Evolutionary conservation across 306 rosid genomes (phyloP).

Genomic region (Vigna angularis): DNA sequence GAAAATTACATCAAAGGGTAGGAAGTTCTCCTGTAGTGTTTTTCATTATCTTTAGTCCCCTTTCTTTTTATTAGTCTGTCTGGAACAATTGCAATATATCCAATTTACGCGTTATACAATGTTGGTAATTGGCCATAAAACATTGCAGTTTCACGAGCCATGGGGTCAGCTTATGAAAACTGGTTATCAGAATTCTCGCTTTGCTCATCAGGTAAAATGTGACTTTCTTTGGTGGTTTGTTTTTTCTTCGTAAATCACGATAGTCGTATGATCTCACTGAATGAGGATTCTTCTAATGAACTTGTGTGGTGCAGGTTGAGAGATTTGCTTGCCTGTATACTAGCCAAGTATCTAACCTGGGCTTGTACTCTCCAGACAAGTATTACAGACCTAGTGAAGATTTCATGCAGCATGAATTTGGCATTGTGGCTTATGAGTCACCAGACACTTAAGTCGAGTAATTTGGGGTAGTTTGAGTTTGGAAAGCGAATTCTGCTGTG

Average conservation of each 20-base stretch:
- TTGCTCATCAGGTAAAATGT: slow-evolving; percentile 91
- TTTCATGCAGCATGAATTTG: slow-evolving; percentile 93
- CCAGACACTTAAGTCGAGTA: slow-evolving; percentile 17
- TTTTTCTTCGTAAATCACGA: slow-evolving; percentile 1
- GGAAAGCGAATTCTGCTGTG: slow-evolving; percentile 29
- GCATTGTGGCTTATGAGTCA: slow-evolving; percentile 65
- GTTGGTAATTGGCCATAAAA: slow-evolving; percentile 38
- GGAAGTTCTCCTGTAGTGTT: slow-evolving; percentile 24
- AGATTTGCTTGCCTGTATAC: slow-evolving; percentile 97
- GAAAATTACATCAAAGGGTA: slow-evolving; percentile 82
- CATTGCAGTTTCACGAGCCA: slow-evolving; percentile 76
- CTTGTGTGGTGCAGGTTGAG: slow-evolving; percentile 70
- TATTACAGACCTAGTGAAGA: slow-evolving; percentile 98
- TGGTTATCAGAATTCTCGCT: slow-evolving; percentile 96
- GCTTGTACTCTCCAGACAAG: slow-evolving; percentile 86
- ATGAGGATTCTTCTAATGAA: slow-evolving; percentile 4
- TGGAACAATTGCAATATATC: slow-evolving; percentile 10
- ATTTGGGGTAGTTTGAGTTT: slow-evolving; percentile 38
- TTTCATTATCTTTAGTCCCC: slow-evolving; percentile 15
- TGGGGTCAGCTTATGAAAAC: slow-evolving; percentile 99
- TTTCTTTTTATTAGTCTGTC: not conserved
- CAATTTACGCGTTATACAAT: not conserved
- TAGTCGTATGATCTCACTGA: slow-evolving; percentile 12
- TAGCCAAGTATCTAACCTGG: slow-evolving; percentile 92
- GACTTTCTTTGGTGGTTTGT: slow-evolving; percentile 21